Evolutionary conservation across 2,329 filamentous ascomycete genomes (phyloP).

Genomic region (Trichoderma brevicompactum): DNA sequence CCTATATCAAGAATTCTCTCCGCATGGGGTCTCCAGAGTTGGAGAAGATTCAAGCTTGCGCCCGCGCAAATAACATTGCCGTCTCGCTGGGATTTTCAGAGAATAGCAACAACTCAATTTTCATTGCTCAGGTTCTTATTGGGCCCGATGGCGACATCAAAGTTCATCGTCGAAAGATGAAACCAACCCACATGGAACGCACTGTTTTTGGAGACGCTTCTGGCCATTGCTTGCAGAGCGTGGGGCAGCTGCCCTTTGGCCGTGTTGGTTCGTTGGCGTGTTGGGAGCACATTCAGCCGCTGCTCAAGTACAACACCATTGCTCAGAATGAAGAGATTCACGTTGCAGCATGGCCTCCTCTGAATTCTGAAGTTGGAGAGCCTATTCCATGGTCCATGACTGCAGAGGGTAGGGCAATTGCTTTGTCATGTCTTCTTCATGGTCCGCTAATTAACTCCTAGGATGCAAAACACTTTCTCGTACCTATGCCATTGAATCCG

Average conservation of each 20-base stretch:
- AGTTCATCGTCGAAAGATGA: conserved; percentile 21
- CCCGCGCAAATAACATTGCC: conserved; percentile 8
- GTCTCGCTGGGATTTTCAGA: conserved; percentile 16
- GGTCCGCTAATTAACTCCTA: not conserved
- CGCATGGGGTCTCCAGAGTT: conserved; percentile 13
- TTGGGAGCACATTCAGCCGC: conserved; percentile 19
- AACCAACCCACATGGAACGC: conserved; percentile 22
- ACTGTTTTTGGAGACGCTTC: conserved; percentile 14
- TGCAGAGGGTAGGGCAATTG: conserved; percentile 4
- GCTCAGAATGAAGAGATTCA: conserved; percentile 16
- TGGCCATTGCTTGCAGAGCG: not conserved
- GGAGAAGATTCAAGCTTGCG: conserved; percentile 14
- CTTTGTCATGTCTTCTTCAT: too few species aligned
- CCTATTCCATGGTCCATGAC: conserved; percentile 8
- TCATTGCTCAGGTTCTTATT: conserved; percentile 8
- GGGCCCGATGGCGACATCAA: conserved; percentile 19
- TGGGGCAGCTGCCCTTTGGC: conserved; percentile 14
- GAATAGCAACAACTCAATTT: conserved; percentile 19
- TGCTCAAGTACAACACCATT: conserved; percentile 15
- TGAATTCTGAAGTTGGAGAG: not conserved
- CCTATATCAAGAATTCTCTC: conserved; percentile 24
- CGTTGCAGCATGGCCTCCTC: not conserved
- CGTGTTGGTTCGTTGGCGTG: conserved; percentile 11
- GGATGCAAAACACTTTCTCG: conserved; percentile 22
- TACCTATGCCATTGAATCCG: conserved; percentile 21